Base-by-base conservation (phyloP, 2,329 filamentous ascomycete species). In the Aspergillus latus region DNA sequence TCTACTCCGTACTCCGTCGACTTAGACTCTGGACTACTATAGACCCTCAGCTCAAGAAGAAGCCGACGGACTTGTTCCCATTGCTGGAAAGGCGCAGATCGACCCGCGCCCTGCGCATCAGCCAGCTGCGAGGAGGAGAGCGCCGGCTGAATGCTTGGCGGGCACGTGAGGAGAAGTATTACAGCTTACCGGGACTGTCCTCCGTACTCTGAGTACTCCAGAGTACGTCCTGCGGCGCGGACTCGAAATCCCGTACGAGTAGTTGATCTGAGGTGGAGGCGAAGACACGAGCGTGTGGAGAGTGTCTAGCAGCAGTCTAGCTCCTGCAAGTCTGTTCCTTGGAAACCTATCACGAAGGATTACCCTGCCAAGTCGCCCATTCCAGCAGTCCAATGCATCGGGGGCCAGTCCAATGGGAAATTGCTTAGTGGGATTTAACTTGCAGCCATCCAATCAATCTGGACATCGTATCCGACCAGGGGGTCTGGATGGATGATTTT, bases 271-370 rank as follows among this genome's bases (percentile, higher is more conserved):
- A 42, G 15, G 13, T 16, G 39, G 8, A 9, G 9, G n/a, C 15
- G 21, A 28, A 15, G 16, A 45, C 5, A 45, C 43, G 43, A 45
- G 43, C 43, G 26, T 30, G 43, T 45, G 43, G 43, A 45, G 43
- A 30, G 7, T n/a, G 8, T 28, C 34, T 28, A 15, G 32, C 8
- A 10, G 21, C n/a, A 49, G 15, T 28, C 59, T 57, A 55, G 59
- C 54, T 16, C 49, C 56, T 62, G 61, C 58, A 54, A 42, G 45
- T 39, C 57, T 56, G 40, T 43, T 30, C 45, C 32, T 52, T 59
- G 58, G 59, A 59, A 62, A 55, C 58, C 59, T 60, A 61, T 61
- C 60, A 60, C 42, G 36, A 44, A 11, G 36, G 49, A 44, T 43
- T 47, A 15, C 43, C 39, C 48, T 44, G 55, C 52, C 57, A 58